Percentiles rank a stretch among this genome's conserved stretches.
phyloP scores from a whole-genome alignment of 2,329 filamentous ascomycete genomes.

The Aureobasidium melanogenum region DNA sequence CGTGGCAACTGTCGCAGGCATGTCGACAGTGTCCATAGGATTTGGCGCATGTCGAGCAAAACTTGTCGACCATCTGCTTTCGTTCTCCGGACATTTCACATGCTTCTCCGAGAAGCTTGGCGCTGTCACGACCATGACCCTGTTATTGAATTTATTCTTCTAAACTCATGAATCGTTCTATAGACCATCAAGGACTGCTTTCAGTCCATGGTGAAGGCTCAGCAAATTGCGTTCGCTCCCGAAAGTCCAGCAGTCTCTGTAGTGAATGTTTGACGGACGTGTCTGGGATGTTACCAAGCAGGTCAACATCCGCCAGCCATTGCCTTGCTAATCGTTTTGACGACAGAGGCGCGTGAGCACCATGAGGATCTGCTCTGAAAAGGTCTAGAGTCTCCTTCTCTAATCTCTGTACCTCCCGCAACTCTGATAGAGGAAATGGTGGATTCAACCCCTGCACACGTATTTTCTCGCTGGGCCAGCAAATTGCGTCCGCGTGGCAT shows the following conservation, averaged over 20 bases:
- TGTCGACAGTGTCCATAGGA: slow-evolving; percentile 18
- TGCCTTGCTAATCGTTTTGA: not conserved
- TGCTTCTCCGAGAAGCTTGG: slow-evolving; percentile 1
- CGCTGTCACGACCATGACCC: not conserved
- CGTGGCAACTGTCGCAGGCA: slow-evolving; percentile 16
- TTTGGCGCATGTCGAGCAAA: slow-evolving; percentile 9
- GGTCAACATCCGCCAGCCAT: not conserved
- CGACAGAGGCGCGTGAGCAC: not conserved
- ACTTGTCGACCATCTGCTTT: slow-evolving; percentile 1
- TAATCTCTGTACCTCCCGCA: not conserved
- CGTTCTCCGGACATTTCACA: not conserved
- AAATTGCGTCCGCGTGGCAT: slow-evolving; percentile 32
- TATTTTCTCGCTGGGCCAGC: slow-evolving; percentile 33
- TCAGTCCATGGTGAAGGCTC: not conserved
- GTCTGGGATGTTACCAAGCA: not conserved
- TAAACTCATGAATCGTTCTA: not conserved
- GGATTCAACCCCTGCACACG: slow-evolving; percentile 39
- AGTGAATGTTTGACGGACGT: not conserved
- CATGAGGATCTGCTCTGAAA: slow-evolving; percentile 3
- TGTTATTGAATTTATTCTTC: not conserved
- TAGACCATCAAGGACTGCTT: not conserved
- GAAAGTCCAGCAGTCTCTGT: not conserved
- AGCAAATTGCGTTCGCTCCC: not conserved
- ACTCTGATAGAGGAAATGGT: slow-evolving; percentile 22
- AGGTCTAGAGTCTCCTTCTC: not conserved